These are phyloP conservation scores for Metschnikowia hibisci DNA, from an alignment of 805 yeast species.

Conservation along the genomic window DNA sequence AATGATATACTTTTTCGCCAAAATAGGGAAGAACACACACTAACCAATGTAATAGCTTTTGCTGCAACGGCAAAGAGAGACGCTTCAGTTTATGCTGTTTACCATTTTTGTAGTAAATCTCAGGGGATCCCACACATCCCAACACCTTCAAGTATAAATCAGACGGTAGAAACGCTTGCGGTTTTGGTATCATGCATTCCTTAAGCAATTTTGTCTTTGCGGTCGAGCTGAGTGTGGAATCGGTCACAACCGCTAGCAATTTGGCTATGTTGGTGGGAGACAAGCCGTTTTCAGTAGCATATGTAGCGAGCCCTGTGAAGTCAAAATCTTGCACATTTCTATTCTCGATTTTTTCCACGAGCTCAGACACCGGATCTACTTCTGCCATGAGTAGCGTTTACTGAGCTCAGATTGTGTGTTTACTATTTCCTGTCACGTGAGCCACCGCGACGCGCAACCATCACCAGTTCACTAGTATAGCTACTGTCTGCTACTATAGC, in stretches of 20 bases:
- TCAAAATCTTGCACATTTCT: conserved; percentile 1
- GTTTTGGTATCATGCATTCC: conserved; percentile 10
- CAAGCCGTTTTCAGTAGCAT: conserved; percentile 1
- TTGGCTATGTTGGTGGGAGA: conserved; percentile 4
- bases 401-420: background rate
- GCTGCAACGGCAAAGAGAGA: conserved; percentile 12
- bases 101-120: conserved; percentile 16
- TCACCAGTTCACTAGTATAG: no score
- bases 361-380: conserved; percentile 1
- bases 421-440: conserved; percentile 3
- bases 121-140: conserved; percentile 16
- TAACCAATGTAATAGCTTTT: conserved; percentile 15
- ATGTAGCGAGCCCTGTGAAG: background rate
- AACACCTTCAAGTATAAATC: conserved; percentile 9
- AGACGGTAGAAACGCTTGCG: conserved; percentile 4
- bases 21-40: conserved; percentile 13
- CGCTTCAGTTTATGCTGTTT: conserved; percentile 19
- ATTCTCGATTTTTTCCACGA: background rate
- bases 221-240: conserved; percentile 5
- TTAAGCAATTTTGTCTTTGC: conserved; percentile 5
- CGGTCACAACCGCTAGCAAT: conserved; percentile 10
- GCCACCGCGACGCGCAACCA: background rate
- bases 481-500: no score
- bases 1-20: conserved; percentile 5
- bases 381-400: background rate